Evolutionary conservation across 139 green algal genomes (phyloP).

Genomic region (Mesotaenium endlicherianum): DNA sequence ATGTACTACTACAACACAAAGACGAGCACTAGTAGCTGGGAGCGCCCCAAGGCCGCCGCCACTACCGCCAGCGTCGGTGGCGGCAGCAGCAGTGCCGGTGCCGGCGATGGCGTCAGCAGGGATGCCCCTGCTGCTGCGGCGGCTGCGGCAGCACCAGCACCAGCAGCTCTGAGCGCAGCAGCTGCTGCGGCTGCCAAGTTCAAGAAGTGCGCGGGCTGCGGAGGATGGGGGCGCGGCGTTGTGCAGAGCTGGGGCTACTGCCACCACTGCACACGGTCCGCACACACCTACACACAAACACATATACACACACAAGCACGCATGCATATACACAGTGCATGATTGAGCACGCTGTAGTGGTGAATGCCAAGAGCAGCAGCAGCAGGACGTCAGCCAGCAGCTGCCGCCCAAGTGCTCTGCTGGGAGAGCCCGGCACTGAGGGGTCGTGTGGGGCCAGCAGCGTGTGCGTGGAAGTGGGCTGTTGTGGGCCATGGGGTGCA

Average conservation of each 20-base stretch:
- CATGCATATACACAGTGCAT: no score
- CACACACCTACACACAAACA: no score
- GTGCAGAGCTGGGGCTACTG: constrained; percentile 48
- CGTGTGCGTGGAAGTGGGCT: no score
- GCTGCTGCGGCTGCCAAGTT: constrained; percentile 20
- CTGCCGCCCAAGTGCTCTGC: no score
- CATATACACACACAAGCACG: no score
- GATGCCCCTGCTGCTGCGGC: neutral
- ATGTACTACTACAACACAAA: constrained; percentile 53
- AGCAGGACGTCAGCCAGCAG: no score
- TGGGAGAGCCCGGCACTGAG: no score
- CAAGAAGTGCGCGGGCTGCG: constrained; percentile 42
- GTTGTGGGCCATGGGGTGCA: no score
- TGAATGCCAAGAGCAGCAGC: no score
- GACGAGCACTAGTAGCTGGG: constrained; percentile 48
- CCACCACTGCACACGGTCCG: constrained; percentile 48
- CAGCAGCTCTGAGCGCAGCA: neutral
- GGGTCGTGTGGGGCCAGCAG: no score
- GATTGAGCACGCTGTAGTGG: no score
- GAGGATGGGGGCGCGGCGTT: constrained; percentile 44
- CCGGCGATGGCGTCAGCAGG: neutral
- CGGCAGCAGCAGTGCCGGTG: neutral
- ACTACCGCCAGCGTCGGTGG: neutral
- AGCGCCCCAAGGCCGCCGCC: constrained; percentile 26
- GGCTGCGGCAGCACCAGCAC: neutral